Base-by-base conservation (phyloP, 2,329 filamentous ascomycete genomes). In the Fusarium poae region DNA sequence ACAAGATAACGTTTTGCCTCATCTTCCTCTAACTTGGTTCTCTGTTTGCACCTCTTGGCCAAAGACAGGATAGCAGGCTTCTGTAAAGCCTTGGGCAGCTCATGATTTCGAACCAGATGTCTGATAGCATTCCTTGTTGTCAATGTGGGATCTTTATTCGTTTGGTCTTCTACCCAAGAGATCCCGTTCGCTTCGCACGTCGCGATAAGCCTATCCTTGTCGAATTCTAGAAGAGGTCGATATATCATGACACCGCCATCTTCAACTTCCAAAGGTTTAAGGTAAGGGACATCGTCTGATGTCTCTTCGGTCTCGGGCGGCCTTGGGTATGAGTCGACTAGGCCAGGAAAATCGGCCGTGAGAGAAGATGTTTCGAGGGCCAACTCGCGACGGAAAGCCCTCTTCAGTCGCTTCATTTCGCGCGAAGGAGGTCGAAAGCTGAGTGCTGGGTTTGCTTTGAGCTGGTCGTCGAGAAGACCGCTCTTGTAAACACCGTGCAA, bases 51-150 rank as follows among this genome's bases (percentile, higher is more conserved):
- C 32, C 83, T 83, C 18, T 81, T 75, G 1, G 90, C 83, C 51
- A 97, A 79, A 0, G 80, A 78, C 3, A 95, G 78, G 7, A 97
- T 83, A 0, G 88, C 83, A 0, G 85, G 81, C 56, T 89, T 88
- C 64, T 87, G 87, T 4, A 98, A 80, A 0, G 94, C 93, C 12
- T 77, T 77, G 1, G 96, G 95, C 6, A 98, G 80, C 4, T 77
- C 74, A 60, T 89, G 79, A 6, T 85, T 79, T 27, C 82, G 80
- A 21, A 87, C 83, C 43, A 97, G 77, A 76, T 91, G 82, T 32
- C 95, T 88, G 37, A 97, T 83, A 0, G 95, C 89, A 74, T 99
- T 99, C 37, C 96, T 88, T 44, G 85, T 80, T 0, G 96, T 97
- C 61, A 97, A 80, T 0, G 90, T 93, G 11, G 83, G 85, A 73